A percentile compares a stretch with the other conserved stretches of the same genome.
Evolutionary conservation across 805 yeast genomes (phyloP).

Genomic region (Yamadazyma philogaea): DNA sequence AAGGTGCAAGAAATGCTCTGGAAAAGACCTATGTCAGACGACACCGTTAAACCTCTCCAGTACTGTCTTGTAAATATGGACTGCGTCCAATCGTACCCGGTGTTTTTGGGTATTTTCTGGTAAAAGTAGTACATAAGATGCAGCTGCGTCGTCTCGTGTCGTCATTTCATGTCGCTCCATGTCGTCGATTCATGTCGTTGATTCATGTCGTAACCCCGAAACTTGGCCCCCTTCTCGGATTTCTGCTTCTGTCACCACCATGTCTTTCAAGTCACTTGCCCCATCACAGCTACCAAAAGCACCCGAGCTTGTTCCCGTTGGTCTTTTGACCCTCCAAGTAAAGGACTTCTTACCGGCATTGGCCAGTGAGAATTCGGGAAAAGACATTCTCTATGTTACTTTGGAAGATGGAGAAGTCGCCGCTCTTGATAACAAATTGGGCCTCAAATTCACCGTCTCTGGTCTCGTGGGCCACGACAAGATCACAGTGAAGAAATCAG

Average conservation of each 20-base stretch:
- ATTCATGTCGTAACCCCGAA: not conserved
- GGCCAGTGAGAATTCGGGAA: slow-evolving; percentile 17
- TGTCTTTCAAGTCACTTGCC: not conserved
- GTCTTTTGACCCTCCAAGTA: slow-evolving; percentile 26
- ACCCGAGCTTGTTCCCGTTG: slow-evolving; percentile 26
- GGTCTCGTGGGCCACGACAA: slow-evolving; percentile 47
- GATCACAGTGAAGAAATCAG: slow-evolving; percentile 23
- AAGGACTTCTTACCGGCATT: slow-evolving; percentile 16
- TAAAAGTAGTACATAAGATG: no score
- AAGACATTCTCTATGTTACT: slow-evolving; percentile 21
- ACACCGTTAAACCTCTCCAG: no score
- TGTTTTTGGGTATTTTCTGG: no score
- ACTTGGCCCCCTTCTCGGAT: not conserved
- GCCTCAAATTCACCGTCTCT: slow-evolving; percentile 28
- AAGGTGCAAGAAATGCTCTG: no score
- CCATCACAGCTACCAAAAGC: slow-evolving; percentile 3
- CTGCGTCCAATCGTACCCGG: no score
- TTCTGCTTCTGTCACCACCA: not conserved
- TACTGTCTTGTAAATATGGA: no score
- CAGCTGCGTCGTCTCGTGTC: not conserved
- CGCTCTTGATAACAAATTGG: slow-evolving; percentile 29
- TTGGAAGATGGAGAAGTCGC: slow-evolving; percentile 28
- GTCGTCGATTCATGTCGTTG: not conserved
- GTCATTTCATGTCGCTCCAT: not conserved
- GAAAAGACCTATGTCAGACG: no score